phyloP scores from a whole-genome alignment of 805 yeast genomes.

The Yamadazyma kitorensis region DNA sequence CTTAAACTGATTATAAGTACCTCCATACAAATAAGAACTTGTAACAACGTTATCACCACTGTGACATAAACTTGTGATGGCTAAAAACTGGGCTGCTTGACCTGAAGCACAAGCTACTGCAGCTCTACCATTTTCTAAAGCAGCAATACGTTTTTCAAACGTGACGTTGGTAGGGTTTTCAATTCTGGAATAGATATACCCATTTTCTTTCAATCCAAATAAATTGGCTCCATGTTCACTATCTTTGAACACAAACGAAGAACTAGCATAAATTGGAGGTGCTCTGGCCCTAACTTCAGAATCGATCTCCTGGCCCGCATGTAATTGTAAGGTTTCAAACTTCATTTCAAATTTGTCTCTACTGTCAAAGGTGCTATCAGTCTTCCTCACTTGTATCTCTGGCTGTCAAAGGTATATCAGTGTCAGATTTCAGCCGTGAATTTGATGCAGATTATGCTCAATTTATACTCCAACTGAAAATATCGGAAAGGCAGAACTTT shows the following conservation, averaged over 20 bases:
- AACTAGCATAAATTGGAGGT: slow-evolving; percentile 88
- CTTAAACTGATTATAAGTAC: slow-evolving; percentile 93
- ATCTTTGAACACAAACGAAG: slow-evolving; percentile 84
- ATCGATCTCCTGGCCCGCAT: slow-evolving; percentile 86
- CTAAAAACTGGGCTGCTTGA: slow-evolving; percentile 90
- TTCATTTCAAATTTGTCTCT: too few species aligned
- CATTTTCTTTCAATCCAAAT: slow-evolving; percentile 80
- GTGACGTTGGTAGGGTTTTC: slow-evolving; percentile 92
- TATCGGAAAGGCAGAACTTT: too few species aligned
- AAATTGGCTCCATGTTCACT: slow-evolving; percentile 91
- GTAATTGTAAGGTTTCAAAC: slow-evolving; percentile 89
- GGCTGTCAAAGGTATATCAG: too few species aligned
- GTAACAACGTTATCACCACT: slow-evolving; percentile 88
- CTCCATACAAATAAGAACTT: slow-evolving; percentile 87
- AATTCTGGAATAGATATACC: slow-evolving; percentile 85
- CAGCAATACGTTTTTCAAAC: slow-evolving; percentile 88
- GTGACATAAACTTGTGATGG: slow-evolving; percentile 79
- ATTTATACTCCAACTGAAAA: too few species aligned
- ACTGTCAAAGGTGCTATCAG: too few species aligned
- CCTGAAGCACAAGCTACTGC: slow-evolving; percentile 94
- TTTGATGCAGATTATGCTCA: too few species aligned
- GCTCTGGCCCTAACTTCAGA: slow-evolving; percentile 75
- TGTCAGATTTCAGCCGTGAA: too few species aligned
- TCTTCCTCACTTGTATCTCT: too few species aligned
- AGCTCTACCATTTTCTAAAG: slow-evolving; percentile 87